Evolutionary conservation across 192 early-diverging fungal genomes (phyloP).

Genomic region (Backusella luteola): DNA sequence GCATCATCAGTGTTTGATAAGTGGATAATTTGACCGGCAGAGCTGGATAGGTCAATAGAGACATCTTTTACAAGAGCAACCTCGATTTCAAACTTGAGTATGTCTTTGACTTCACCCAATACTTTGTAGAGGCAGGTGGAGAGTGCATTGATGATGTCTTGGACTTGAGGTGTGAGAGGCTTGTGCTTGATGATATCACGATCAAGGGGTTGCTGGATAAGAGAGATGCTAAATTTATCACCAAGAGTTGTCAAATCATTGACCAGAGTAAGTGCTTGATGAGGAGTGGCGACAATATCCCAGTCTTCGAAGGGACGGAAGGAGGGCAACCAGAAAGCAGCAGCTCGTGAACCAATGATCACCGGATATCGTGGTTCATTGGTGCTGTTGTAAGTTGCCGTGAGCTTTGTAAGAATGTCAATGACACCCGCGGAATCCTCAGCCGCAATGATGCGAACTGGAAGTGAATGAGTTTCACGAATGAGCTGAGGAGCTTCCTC

Average conservation of each 20-base stretch:
- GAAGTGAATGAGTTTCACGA: background rate
- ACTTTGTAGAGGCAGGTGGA: background rate
- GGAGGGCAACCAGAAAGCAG: background rate
- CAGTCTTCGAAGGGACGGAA: background rate
- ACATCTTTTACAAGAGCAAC: background rate
- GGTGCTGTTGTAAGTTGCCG: background rate
- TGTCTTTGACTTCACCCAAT: background rate
- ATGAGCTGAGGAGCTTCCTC: background rate
- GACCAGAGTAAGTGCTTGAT: background rate
- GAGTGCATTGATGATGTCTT: background rate
- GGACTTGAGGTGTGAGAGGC: background rate
- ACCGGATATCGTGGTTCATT: background rate
- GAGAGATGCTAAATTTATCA: background rate
- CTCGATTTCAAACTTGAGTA: background rate
- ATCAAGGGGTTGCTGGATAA: background rate
- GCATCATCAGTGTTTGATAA: background rate
- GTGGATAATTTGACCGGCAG: background rate
- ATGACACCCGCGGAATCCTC: background rate
- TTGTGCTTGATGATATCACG: background rate
- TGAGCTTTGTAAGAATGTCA: background rate
- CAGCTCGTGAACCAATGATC: background rate
- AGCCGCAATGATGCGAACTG: background rate
- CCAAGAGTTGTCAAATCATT: background rate
- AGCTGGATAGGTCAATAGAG: background rate
- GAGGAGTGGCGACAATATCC: background rate